Conservation (phyloP, 2,329 filamentous ascomycete species). For the Fusarium bactridioides region DNA sequence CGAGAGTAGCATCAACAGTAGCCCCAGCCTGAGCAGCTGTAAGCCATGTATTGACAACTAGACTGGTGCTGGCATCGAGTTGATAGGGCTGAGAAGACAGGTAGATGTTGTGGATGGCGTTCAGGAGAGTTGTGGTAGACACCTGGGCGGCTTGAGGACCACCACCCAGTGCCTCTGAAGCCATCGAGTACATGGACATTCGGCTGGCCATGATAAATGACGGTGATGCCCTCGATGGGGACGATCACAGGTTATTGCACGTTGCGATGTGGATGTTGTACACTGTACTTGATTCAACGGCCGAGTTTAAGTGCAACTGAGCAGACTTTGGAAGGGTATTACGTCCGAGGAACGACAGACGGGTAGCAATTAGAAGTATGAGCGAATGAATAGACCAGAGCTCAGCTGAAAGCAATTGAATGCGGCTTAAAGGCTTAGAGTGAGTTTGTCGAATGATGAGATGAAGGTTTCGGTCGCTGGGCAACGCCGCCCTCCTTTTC, state of each 20-base stretch:
- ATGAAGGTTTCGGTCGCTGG: slow-evolving; percentile 39
- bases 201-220: slow-evolving; percentile 63
- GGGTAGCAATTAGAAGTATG: slow-evolving; percentile 15
- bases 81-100: slow-evolving; percentile 81
- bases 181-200: slow-evolving; percentile 74
- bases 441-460: slow-evolving; percentile 26
- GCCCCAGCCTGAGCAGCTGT: slow-evolving; percentile 76
- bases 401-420: slow-evolving; percentile 12
- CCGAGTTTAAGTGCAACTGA: slow-evolving; percentile 11
- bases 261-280: slow-evolving; percentile 28
- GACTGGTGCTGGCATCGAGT: slow-evolving; percentile 87
- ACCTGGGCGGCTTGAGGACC: slow-evolving; percentile 79
- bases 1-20: slow-evolving; percentile 81
- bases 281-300: slow-evolving; percentile 14
- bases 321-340: neutral
- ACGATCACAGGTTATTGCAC: slow-evolving; percentile 47
- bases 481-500: slow-evolving; percentile 45
- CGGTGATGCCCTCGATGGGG: slow-evolving; percentile 48
- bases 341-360: slow-evolving; percentile 12
- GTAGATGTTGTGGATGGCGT: slow-evolving; percentile 90
- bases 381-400: slow-evolving; percentile 27
- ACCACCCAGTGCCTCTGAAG: slow-evolving; percentile 68
- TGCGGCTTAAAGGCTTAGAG: slow-evolving; percentile 22
- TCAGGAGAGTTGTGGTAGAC: slow-evolving; percentile 91
- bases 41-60: slow-evolving; percentile 96